Evolutionary conservation across 495 filamentous ascomycete species (phyloP).

Genomic region (Lindgomyces ingoldianus): DNA sequence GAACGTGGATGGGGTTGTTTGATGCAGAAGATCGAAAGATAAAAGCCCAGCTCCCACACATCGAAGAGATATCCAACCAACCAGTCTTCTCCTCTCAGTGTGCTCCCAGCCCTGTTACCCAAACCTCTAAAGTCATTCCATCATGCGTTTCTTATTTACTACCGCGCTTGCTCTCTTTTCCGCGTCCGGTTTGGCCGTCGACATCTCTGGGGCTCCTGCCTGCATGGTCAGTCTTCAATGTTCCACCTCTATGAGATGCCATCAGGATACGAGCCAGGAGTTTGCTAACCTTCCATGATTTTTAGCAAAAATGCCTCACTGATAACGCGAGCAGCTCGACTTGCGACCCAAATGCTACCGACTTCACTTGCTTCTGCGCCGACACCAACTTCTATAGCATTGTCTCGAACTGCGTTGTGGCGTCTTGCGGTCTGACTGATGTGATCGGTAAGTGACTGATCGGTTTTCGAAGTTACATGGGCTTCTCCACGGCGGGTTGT

Average conservation of each 20-base stretch:
- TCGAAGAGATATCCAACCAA: neutral
- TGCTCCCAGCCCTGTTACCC: neutral
- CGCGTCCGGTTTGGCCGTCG: neutral
- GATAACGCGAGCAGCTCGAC: neutral
- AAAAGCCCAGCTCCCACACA: neutral
- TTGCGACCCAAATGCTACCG: conserved; percentile 1
- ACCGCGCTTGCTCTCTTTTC: neutral
- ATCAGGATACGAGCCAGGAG: too few species aligned
- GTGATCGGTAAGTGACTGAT: neutral
- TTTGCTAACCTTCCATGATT: neutral
- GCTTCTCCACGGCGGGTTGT: neutral
- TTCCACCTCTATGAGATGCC: neutral
- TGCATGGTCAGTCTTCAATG: neutral
- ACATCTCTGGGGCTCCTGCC: conserved; percentile 12
- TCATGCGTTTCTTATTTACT: conserved; percentile 2
- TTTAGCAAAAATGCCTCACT: conserved; percentile 5
- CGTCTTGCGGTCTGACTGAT: neutral
- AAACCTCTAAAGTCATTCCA: neutral
- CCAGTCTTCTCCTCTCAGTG: too few species aligned
- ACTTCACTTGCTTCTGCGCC: conserved; percentile 5
- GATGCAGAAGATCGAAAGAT: neutral
- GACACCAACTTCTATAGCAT: conserved; percentile 4
- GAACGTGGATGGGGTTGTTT: neutral
- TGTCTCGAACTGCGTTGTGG: neutral
- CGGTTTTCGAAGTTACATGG: neutral